Base-by-base conservation (phyloP, 148 eudicot species). In the Heliosperma pusillum region DNA sequence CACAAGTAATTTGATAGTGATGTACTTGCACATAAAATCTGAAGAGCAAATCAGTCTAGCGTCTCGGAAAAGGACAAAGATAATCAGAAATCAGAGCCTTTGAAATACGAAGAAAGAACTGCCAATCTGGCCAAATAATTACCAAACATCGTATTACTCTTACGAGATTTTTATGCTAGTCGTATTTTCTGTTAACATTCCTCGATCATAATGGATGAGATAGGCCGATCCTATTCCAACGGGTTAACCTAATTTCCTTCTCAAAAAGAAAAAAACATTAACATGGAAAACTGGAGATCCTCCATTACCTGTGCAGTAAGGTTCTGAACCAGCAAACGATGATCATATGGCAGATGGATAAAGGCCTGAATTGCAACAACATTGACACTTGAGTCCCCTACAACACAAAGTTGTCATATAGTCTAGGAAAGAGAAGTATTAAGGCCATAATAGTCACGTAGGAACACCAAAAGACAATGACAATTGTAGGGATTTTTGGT, bases 271-370 rank as follows among this genome's bases (percentile, higher is more conserved):
- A 29, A 36, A 36, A 36, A 5, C 42, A 36, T 36, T 36, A 36
- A 36, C 10, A 36, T 7, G 42, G 42, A 7, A 36, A 36, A 36
- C 7, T 13, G 59, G 40, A 62, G 21, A 21, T 25, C n/a, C 42
- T 60, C 15, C 79, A 22, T 25, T 81, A 94, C 98, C 98, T 89
- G 96, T 25, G 88, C 75, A 80, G 98, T 85, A 66, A 94, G 96
- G 80, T 94, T 94, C 76, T 94, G 98, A 73, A 94, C 86, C 82
- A 89, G 73, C 81, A 87, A 75, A 19, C 78, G 82, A 59, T 94
- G 97, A 83, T 91, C 89, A 82, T 67, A 86, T 33, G 96, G 87
- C 76, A 91, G 93, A 83, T 94, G 89, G 58, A 94, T 87, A 71
- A 89, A 87, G 29, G 93, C 98, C 76, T 90, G 91, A 74, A 94